Conservation (phyloP, 75 land plant genomes). For the Sequoia sempervirens region DNA sequence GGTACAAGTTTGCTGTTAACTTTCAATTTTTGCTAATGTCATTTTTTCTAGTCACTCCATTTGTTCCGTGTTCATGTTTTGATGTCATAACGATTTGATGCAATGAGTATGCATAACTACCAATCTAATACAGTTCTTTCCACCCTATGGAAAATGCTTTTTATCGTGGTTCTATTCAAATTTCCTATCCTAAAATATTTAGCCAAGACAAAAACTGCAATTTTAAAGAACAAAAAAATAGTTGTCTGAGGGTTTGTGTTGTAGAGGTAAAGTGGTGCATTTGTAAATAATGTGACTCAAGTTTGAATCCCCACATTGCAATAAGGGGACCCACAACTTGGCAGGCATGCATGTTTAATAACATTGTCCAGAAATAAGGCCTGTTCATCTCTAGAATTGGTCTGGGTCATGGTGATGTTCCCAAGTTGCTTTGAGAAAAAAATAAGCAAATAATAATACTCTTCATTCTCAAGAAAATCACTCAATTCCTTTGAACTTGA, state of each 20-base stretch:
- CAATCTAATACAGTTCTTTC: background rate
- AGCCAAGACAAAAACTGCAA: background rate
- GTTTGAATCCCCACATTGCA: too few species aligned
- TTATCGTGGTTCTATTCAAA: background rate
- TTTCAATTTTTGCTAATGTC: background rate
- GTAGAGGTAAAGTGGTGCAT: too few species aligned
- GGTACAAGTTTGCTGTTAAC: slow-evolving; percentile 36
- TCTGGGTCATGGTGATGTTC: too few species aligned
- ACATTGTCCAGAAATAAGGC: too few species aligned
- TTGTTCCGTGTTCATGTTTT: background rate
- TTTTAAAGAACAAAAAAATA: too few species aligned
- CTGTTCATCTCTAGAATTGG: too few species aligned
- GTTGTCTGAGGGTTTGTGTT: too few species aligned
- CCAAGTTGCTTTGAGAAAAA: too few species aligned
- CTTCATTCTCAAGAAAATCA: background rate
- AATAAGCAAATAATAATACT: background rate
- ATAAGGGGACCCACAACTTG: too few species aligned
- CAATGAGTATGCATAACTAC: background rate
- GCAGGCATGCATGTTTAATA: too few species aligned
- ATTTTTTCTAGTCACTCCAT: background rate
- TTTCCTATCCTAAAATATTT: background rate
- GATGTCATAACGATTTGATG: background rate
- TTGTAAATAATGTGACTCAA: too few species aligned
- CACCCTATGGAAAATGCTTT: background rate
- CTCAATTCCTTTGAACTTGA: too few species aligned